Base-by-base conservation (phyloP, 2,329 filamentous ascomycete genomes). In the Epichloe sylvatica region DNA sequence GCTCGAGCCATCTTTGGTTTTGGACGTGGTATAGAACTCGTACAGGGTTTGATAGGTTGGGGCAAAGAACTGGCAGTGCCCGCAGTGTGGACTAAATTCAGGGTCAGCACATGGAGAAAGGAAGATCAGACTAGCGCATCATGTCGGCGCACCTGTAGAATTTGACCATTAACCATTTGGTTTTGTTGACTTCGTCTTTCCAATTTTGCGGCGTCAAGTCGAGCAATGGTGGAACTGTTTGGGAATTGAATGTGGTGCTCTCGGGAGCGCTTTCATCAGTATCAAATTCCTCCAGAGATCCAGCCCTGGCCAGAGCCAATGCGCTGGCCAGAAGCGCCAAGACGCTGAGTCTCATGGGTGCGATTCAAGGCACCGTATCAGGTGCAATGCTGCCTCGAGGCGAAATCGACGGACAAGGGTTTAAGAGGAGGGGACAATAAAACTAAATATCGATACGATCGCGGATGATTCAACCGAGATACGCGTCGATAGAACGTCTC, bases 11-110 rank as follows among this genome's bases (percentile, higher is more conserved):
- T 72, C 58, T 64, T 83, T 70, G 15, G 84, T 83, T 59, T 88
- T 83, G 37, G 87, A 92, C 37, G 90, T 96, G 70, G 87, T 72
- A 71, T 96, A 98, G 67, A 83, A 96, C 70, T 98, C 92, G 73
- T 97, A 95, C 13, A 91, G 67, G 5, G 90, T 96, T 68, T 97
- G 89, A 74, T 81, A 96, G 46, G 80, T 83, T 7, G 92, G 92
- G 47, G 86, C 88, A 60, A 88, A 86, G 46, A 76, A 72, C 63
- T 76, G 76, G 70, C 90, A 96, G 66, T 95, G 88, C 44, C 75
- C 75, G 66, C 77, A 81, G 56, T 71, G 78, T 11, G 77, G 77
- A 58, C 77, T 80, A 51, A 7, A 33, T 60, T 59, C 12, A 64
- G 45, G 41, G 53, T 54, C 33, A 61, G 40, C 3, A 51, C 58